Base-by-base conservation (phyloP, 805 yeast species). In the Lipomyces sp. region DNA sequence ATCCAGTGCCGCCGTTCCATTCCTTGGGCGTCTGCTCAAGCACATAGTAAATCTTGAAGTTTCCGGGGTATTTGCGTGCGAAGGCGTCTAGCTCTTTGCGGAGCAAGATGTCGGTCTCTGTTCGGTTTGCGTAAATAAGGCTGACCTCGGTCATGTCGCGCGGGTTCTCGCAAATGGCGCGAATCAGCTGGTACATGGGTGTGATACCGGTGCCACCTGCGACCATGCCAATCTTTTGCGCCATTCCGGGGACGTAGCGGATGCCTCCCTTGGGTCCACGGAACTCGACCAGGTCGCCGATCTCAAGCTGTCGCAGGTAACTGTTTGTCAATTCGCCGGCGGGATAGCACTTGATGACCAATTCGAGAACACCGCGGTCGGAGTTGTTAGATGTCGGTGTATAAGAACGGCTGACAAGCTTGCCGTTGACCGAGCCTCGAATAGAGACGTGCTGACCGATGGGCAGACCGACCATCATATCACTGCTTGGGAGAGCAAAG, bases 171-270 rank as follows among this genome's bases (percentile, higher is more conserved):
- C 87, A 87, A 71, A 93, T 88, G 13, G 96, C 90, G 73, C 90
- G 89, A 72, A 93, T 86, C 72, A 93, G 89, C 78, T 92, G 96
- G 74, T 90, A 83, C 79, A 91, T 87, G 50, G 98, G 97, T 7
- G 97, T 91, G 69, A 93, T 88, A 61, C 98, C 98, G 50, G 98
- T 91, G 75, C 98, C 98, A 72, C 98, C 98, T 53, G 97, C 96
- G 72, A 93, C 87, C 98, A 93, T 93, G 63, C 89, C 92, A 66
- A 93, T 83, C 67, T 84, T 83, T 65, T 83, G 80, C 64, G 85
- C 87, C 87, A 89, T 87, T 79, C 90, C 90, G 72, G 96, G 92
- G 62, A 86, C 82, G 80, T 93, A 93, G 69, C 86, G 84, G 82
- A 90, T 92, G 74, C 86, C 86, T 4, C 98, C 98, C 80, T 90